Conservation (phyloP, 2,329 filamentous ascomycete species). For the Setomelanomma holmii region DNA sequence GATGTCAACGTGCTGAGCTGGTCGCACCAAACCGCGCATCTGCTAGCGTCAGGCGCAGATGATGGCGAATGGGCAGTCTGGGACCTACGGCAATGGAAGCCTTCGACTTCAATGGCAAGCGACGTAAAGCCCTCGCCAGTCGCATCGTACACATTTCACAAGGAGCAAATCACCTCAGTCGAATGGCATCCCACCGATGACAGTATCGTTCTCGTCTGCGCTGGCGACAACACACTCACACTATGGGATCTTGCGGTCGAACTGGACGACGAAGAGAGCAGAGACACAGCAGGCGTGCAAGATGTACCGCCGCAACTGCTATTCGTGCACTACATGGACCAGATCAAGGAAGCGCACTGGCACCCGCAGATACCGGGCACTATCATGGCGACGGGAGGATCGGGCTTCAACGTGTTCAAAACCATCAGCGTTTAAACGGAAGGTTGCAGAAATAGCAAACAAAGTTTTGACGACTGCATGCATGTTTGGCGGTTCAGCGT, state of each 20-base stretch:
- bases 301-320: constrained; percentile 93
- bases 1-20: constrained; percentile 98
- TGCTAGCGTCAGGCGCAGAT: constrained; percentile 91
- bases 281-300: constrained; percentile 82
- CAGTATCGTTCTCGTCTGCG: constrained; percentile 90
- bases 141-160: constrained; percentile 95
- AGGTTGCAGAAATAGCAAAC: background rate
- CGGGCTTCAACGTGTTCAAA: constrained; percentile 70
- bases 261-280: constrained; percentile 95
- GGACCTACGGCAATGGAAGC: constrained; percentile 96
- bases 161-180: constrained; percentile 92
- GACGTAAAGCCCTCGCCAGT: constrained; percentile 73
- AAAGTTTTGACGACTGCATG: background rate
- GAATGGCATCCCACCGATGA: constrained; percentile 99
- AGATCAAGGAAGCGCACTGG: constrained; percentile 97
- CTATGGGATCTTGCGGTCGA: constrained; percentile 97
- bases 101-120: constrained; percentile 57
- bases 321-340: constrained; percentile 95
- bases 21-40: constrained; percentile 85
- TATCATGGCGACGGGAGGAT: constrained; percentile 87
- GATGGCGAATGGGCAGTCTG: constrained; percentile 95
- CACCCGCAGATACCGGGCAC: constrained; percentile 93
- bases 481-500: background rate
- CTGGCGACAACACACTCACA: constrained; percentile 91
- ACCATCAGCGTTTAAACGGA: constrained; percentile 47